phyloP scores from a whole-genome alignment of 257 asterid genomes.

The Salvia splendens region DNA sequence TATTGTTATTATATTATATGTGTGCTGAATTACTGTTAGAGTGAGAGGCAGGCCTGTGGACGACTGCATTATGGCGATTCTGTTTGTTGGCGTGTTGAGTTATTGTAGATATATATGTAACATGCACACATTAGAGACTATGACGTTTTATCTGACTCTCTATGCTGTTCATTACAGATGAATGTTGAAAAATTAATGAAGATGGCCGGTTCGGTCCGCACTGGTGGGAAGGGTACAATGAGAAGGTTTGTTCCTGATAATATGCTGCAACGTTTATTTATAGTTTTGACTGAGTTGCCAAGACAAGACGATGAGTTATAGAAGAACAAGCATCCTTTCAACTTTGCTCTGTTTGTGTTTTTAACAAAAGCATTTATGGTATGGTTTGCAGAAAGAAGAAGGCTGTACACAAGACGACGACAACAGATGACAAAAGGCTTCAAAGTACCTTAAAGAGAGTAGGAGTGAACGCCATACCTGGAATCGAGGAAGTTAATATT shows the following conservation, averaged over 20 bases:
- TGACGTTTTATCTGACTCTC: too few relatives aligned
- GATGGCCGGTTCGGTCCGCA: slow-evolving; percentile 75
- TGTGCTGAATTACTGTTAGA: too few relatives aligned
- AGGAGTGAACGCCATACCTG: slow-evolving; percentile 70
- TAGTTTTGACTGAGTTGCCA: too few relatives aligned
- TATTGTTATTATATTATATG: too few relatives aligned
- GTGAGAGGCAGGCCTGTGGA: too few relatives aligned
- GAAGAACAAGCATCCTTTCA: not conserved
- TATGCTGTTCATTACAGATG: slow-evolving; percentile 47
- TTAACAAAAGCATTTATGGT: slow-evolving; percentile 2
- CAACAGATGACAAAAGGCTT: slow-evolving; percentile 72
- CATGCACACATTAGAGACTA: too few relatives aligned
- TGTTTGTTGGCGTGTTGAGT: too few relatives aligned
- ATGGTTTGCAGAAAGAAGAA: slow-evolving; percentile 61
- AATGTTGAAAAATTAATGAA: slow-evolving; percentile 64
- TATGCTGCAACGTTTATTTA: too few relatives aligned
- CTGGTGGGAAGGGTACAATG: slow-evolving; percentile 71
- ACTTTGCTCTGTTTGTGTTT: not conserved
- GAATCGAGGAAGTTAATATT: slow-evolving; percentile 72
- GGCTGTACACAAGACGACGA: slow-evolving; percentile 73
- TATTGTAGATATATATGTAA: too few relatives aligned
- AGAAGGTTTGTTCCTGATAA: slow-evolving; percentile 47
- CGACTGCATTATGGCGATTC: too few relatives aligned
- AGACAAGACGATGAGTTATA: too few relatives aligned
- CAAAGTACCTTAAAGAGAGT: slow-evolving; percentile 76